phyloP scores from a whole-genome alignment of 2,329 filamentous ascomycete species.

The Calonectria fujianensis region DNA sequence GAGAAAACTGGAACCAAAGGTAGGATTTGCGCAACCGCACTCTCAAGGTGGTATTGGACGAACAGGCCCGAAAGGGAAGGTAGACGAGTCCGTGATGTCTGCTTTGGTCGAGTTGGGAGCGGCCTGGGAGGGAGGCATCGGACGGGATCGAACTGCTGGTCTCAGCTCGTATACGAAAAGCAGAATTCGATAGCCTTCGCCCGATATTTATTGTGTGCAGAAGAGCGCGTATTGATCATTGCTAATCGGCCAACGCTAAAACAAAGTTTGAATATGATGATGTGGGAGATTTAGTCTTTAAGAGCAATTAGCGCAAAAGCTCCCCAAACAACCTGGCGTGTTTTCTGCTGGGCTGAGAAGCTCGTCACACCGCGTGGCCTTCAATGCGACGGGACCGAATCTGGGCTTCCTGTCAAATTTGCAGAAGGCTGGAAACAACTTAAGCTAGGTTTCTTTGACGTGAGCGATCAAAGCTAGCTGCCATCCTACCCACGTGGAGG shows the following conservation, averaged over 20 bases:
- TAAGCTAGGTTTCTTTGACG: background rate
- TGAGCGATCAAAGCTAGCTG: constrained; percentile 22
- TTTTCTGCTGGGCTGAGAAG: background rate
- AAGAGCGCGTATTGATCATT: background rate
- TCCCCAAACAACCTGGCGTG: constrained; percentile 7
- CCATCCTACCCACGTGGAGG: constrained; percentile 13
- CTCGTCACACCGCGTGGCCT: constrained; percentile 17
- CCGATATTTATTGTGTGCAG: background rate
- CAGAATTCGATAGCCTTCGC: background rate
- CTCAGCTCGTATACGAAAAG: background rate
- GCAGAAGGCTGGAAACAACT: constrained; percentile 1
- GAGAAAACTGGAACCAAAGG: constrained; percentile 15
- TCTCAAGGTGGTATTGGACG: constrained; percentile 7
- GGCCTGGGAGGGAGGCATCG: background rate
- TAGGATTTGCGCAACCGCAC: background rate
- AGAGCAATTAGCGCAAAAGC: constrained; percentile 19
- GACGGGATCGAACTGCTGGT: background rate
- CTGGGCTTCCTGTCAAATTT: background rate
- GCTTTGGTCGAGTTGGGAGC: background rate
- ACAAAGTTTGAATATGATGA: constrained; percentile 15
- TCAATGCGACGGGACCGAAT: background rate
- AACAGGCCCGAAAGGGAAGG: background rate
- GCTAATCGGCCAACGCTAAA: background rate
- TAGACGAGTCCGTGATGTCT: background rate
- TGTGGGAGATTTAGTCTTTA: background rate